Evolutionary conservation across 2,329 filamentous ascomycete species (phyloP).

Genomic region (Chaetothyriales sp.): DNA sequence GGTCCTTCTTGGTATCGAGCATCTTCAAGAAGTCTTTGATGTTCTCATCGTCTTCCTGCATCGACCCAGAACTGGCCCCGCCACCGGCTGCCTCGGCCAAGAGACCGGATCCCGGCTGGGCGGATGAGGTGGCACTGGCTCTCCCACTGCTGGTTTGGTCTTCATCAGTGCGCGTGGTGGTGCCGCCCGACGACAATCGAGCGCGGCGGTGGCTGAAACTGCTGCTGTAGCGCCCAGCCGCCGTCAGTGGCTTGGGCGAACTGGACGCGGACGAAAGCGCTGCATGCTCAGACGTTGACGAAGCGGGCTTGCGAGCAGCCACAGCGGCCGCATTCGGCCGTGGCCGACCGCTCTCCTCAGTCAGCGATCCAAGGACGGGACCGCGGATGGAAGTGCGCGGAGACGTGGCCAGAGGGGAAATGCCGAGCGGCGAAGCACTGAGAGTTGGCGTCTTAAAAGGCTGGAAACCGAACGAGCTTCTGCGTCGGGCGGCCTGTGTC

Average conservation of each 20-base stretch:
- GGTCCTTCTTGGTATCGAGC: slow-evolving; percentile 76
- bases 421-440: slow-evolving; percentile 66
- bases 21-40: slow-evolving; percentile 87
- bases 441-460: slow-evolving; percentile 93
- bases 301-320: slow-evolving; percentile 28
- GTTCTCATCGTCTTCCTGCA: slow-evolving; percentile 74
- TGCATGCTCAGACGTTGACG: slow-evolving; percentile 47
- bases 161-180: slow-evolving; percentile 40
- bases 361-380: slow-evolving; percentile 24
- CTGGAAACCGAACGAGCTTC: slow-evolving; percentile 78
- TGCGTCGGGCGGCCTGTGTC: slow-evolving; percentile 42
- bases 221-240: slow-evolving; percentile 77
- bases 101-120: slow-evolving; percentile 62
- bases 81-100: slow-evolving; percentile 50
- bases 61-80: slow-evolving; percentile 50
- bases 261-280: slow-evolving; percentile 54
- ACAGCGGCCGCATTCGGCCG: slow-evolving; percentile 25
- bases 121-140: slow-evolving; percentile 38
- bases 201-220: slow-evolving; percentile 80
- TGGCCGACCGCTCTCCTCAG: slow-evolving; percentile 28
- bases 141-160: slow-evolving; percentile 46
- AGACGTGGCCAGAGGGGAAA: slow-evolving; percentile 37
- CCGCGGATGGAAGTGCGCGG: slow-evolving; percentile 35
- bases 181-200: slow-evolving; percentile 61
- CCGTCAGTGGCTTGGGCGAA: slow-evolving; percentile 65